phyloP scores from a whole-genome alignment of 192 early-diverging fungal species.

The Jimgerdemannia flammicorona region DNA sequence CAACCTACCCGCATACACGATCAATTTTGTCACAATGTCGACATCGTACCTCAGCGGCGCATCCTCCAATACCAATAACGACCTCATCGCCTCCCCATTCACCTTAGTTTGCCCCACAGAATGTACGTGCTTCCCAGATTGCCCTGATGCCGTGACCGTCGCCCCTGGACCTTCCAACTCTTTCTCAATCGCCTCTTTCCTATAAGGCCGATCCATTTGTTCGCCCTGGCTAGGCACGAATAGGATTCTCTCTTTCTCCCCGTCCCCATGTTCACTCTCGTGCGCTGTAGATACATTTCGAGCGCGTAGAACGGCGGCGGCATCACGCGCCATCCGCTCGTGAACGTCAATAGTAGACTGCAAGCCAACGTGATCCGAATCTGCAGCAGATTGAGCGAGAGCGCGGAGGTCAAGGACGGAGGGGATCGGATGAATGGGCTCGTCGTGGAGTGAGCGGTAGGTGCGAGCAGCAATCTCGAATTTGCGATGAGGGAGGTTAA shows the following conservation, averaged over 20 bases:
- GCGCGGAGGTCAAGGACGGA: slow-evolving; percentile 33
- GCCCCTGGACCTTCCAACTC: slow-evolving; percentile 9
- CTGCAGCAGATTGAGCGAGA: slow-evolving; percentile 32
- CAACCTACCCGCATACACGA: slow-evolving; percentile 50
- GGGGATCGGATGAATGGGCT: slow-evolving; percentile 37
- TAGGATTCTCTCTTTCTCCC: background rate
- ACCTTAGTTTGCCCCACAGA: background rate
- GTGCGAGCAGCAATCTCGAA: slow-evolving; percentile 39
- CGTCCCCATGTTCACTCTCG: background rate
- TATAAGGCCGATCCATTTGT: no score
- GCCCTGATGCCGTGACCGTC: background rate
- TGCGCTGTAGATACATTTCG: background rate
- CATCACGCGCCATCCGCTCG: slow-evolving; percentile 34
- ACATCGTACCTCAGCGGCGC: slow-evolving; percentile 50
- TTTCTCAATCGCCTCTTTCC: slow-evolving; percentile 4
- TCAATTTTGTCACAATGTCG: slow-evolving; percentile 56
- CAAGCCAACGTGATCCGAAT: slow-evolving; percentile 43
- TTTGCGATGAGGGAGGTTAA: slow-evolving; percentile 49
- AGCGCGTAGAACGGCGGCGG: slow-evolving; percentile 7
- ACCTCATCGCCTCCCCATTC: background rate
- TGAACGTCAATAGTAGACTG: slow-evolving; percentile 46
- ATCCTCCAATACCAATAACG: slow-evolving; percentile 23
- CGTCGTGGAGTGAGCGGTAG: slow-evolving; percentile 27
- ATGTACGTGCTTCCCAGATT: background rate
- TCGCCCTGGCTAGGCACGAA: background rate